Base-by-base conservation (phyloP, 2,329 filamentous ascomycete genomes). In the Claviceps sp. region DNA sequence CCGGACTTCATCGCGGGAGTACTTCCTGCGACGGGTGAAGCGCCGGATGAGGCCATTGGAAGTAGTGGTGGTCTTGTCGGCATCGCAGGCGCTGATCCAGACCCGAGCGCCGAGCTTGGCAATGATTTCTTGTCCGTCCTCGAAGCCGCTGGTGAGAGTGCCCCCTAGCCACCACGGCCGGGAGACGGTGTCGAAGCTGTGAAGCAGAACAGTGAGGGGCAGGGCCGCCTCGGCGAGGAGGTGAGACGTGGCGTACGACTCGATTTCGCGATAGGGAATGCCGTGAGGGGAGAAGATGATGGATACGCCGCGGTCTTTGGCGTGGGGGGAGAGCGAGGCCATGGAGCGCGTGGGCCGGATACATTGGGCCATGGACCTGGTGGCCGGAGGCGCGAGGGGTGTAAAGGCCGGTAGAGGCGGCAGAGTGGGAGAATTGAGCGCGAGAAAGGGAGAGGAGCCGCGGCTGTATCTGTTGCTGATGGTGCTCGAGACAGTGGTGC, bases 251-350 rank as follows among this genome's bases (percentile, higher is more conserved):
- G 74, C 71, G 60, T 82, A 86, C 6, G 75, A 67, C 34, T 71
- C 66, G 9, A 86, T 67, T 22, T 72, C 67, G 5, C 70, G 61
- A 57, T 77, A 79, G 0, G 73, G 68, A 40, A 80, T 75, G 13
- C 82, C 82, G 59, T 85, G 80, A 0, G 82, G 82, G 0, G 80
- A 80, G 64, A 80, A 86, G 47, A 86, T 67, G 43, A 85, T 65
- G 1, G 79, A 83, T 20, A 85, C 62, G 2, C 79, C 74, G 56
- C 66, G 61, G 49, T 67, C 66, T 63, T 58, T 66, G 62, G 54
- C 61, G 59, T 62, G 50, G 57, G 66, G 56, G 2, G 64, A 55
- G 5, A 69, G 56, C 1, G 67, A 68, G 1, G 64, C 62, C 4
- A 62, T 58, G 14, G 70, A 72, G 40, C 63, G 65, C 16, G 62